Conservation (phyloP, 768 basidiomycete genomes). For the Candolleomyces aberdarensis region DNA sequence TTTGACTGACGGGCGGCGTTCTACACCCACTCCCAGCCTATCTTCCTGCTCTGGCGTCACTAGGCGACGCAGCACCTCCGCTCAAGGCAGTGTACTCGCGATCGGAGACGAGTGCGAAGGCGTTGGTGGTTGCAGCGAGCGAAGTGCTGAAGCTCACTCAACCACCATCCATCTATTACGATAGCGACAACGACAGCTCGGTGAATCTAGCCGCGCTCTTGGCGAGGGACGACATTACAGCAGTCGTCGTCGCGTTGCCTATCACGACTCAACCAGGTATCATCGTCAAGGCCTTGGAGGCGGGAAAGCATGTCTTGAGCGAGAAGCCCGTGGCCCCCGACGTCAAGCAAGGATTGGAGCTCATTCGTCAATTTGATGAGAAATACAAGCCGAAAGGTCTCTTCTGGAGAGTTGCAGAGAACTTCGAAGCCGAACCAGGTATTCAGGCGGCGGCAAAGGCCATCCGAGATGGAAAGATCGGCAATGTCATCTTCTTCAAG, state of each 20-base stretch:
- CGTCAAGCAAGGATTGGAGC: constrained; percentile 55
- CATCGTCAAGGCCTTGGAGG: constrained; percentile 57
- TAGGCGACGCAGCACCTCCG: constrained; percentile 42
- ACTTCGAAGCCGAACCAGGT: constrained; percentile 67
- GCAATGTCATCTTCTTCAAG: constrained; percentile 67
- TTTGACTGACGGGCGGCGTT: constrained; percentile 17
- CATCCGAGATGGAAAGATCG: constrained; percentile 62
- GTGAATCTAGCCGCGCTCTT: constrained; percentile 61
- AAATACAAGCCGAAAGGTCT: constrained; percentile 65
- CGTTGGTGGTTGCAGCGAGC: constrained; percentile 48
- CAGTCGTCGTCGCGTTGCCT: constrained; percentile 75
- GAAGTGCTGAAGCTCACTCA: constrained; percentile 34
- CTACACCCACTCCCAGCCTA: constrained; percentile 51
- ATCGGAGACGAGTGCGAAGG: constrained; percentile 56
- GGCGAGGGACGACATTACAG: constrained; percentile 60
- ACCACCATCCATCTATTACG: constrained; percentile 53
- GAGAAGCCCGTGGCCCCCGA: constrained; percentile 86
- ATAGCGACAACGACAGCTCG: constrained; percentile 34
- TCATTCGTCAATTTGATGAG: constrained; percentile 66
- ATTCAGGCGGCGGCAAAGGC: constrained; percentile 43
- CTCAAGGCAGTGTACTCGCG: constrained; percentile 79
- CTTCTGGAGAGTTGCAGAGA: constrained; percentile 82
- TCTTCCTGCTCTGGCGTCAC: constrained; percentile 65
- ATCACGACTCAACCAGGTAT: constrained; percentile 72
- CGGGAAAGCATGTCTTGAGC: constrained; percentile 85